Conservation (phyloP, 1,284 basidiomycete genomes). For the Pseudozyma hubeiensis region DNA sequence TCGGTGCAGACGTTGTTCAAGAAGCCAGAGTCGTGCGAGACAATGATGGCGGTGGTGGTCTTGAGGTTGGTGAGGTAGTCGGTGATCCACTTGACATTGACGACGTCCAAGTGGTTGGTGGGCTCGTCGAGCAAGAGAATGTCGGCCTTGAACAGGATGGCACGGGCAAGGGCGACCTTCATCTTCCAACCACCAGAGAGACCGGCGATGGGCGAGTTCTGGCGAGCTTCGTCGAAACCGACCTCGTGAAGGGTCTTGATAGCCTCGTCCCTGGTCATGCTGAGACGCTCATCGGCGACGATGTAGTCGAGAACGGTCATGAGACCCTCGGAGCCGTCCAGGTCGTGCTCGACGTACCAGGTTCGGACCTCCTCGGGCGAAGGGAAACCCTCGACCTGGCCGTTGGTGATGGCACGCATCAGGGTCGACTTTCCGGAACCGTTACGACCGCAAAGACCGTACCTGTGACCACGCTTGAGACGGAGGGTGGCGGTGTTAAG, state of each 20-base stretch:
- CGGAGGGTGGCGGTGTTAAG: conserved; percentile 69
- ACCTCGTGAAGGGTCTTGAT: conserved; percentile 64
- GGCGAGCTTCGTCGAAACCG: conserved; percentile 67
- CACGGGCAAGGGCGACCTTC: conserved; percentile 69
- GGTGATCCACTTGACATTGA: conserved; percentile 69
- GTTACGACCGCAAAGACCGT: conserved; percentile 69
- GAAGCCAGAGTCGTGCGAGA: conserved; percentile 69
- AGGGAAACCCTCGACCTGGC: conserved; percentile 69
- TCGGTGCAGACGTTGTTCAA: conserved; percentile 68
- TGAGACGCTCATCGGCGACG: conserved; percentile 64
- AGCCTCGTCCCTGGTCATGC: conserved; percentile 60
- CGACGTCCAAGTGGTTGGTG: conserved; percentile 69
- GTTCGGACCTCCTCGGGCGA: conserved; percentile 68
- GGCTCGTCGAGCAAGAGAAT: conserved; percentile 69
- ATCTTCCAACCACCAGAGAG: conserved; percentile 70
- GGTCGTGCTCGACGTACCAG: conserved; percentile 69
- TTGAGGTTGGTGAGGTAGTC: conserved; percentile 64
- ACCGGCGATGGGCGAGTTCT: conserved; percentile 66
- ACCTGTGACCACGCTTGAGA: conserved; percentile 69
- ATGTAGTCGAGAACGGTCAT: conserved; percentile 68
- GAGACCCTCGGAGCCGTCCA: conserved; percentile 68
- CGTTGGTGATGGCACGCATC: conserved; percentile 69
- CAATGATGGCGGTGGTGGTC: conserved; percentile 67
- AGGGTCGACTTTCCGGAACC: conserved; percentile 69
- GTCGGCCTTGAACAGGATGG: conserved; percentile 69